These are phyloP conservation scores for Fusarium solani-melongenae DNA, from an alignment of 2,329 filamentous ascomycete genomes.

Conservation along the genomic window DNA sequence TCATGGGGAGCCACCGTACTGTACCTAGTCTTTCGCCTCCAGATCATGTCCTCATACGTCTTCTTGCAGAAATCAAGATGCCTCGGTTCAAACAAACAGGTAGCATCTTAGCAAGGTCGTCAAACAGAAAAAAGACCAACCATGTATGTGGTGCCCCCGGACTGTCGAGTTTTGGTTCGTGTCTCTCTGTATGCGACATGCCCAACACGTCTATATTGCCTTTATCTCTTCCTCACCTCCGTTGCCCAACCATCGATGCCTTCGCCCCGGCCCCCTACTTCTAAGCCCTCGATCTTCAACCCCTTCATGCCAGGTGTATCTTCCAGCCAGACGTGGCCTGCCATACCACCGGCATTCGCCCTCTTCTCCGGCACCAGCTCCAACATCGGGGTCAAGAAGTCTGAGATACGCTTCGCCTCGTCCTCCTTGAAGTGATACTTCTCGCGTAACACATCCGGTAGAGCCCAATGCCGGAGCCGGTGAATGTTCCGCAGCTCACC, in stretches of 20 bases:
- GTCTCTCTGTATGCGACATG: slow-evolving; percentile 37
- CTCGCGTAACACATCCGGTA: slow-evolving; percentile 91
- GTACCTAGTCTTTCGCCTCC: slow-evolving; percentile 13
- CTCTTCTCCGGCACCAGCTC: slow-evolving; percentile 88
- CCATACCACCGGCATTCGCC: slow-evolving; percentile 97
- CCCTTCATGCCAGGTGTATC: slow-evolving; percentile 91
- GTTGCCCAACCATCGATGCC: slow-evolving; percentile 94
- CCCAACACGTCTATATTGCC: slow-evolving; percentile 29
- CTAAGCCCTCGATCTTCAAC: slow-evolving; percentile 76
- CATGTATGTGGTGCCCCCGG: slow-evolving; percentile 15
- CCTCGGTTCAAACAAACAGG: slow-evolving; percentile 27
- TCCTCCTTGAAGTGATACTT: slow-evolving; percentile 95
- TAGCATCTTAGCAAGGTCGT: slow-evolving; percentile 23
- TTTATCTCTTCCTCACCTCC: slow-evolving; percentile 85
- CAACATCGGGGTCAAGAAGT: slow-evolving; percentile 91
- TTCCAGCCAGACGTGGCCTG: slow-evolving; percentile 82
- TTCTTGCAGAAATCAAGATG: slow-evolving; percentile 19
- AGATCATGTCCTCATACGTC: slow-evolving; percentile 21
- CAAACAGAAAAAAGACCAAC: slow-evolving; percentile 27
- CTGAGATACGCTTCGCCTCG: slow-evolving; percentile 80
- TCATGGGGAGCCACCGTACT: not conserved
- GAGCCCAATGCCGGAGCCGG: slow-evolving; percentile 92
- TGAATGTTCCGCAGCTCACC: slow-evolving; percentile 98
- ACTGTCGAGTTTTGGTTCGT: slow-evolving; percentile 31
- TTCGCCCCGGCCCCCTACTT: slow-evolving; percentile 85